Evolutionary conservation across 2,329 filamentous ascomycete genomes (phyloP).

Genomic region (Phyllosticta citribraziliensis): DNA sequence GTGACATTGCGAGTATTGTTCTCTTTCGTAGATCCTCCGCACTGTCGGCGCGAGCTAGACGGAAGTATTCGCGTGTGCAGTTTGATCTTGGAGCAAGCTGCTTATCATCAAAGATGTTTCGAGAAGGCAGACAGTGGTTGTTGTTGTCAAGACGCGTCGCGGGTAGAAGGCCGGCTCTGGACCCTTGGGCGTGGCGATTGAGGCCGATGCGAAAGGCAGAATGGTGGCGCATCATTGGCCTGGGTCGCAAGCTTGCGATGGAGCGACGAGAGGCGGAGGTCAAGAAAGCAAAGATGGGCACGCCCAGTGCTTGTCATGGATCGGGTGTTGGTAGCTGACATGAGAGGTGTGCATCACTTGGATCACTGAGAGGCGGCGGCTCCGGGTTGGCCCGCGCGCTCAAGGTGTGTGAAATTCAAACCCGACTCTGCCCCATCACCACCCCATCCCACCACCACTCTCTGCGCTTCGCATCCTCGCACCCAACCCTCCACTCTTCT

Average conservation of each 20-base stretch:
- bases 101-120: not conserved
- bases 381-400: slow-evolving; percentile 4
- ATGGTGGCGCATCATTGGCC: not conserved
- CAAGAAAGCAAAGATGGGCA: not conserved
- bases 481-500: not conserved
- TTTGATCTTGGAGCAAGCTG: not conserved
- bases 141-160: not conserved
- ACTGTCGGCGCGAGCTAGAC: too few relatives aligned
- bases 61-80: too few relatives aligned
- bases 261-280: not conserved
- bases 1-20: not conserved
- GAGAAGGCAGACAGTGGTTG: not conserved
- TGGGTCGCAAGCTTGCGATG: not conserved
- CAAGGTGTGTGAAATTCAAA: slow-evolving; percentile 8
- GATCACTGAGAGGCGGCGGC: not conserved
- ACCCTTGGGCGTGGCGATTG: not conserved
- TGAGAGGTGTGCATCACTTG: not conserved
- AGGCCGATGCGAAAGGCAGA: not conserved
- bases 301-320: not conserved
- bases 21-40: too few relatives aligned
- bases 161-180: not conserved
- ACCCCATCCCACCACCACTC: slow-evolving; percentile 8
- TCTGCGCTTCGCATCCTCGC: slow-evolving; percentile 1
- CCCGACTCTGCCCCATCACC: slow-evolving; percentile 1
- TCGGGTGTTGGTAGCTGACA: not conserved